These are phyloP conservation scores for Xylaria venustula DNA, from an alignment of 495 filamentous ascomycete genomes.

Conservation along the genomic window DNA sequence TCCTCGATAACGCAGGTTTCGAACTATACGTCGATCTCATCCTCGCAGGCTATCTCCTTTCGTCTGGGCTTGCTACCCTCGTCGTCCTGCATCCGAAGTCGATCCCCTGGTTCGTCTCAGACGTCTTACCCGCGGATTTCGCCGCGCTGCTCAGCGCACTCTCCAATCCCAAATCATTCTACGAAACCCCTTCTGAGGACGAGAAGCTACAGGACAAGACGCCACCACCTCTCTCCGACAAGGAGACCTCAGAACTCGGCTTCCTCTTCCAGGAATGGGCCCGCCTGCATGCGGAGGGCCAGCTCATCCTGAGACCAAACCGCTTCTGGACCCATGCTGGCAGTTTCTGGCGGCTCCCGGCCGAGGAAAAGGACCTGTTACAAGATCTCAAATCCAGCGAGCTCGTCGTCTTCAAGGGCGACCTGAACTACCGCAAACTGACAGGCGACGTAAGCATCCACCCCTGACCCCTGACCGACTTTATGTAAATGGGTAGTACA, in stretches of 20 bases:
- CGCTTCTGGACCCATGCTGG: slow-evolving; percentile 85
- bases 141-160: slow-evolving; percentile 72
- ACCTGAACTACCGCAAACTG: slow-evolving; percentile 92
- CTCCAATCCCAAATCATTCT: slow-evolving; percentile 72
- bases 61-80: slow-evolving; percentile 75
- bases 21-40: slow-evolving; percentile 94
- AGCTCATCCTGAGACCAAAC: slow-evolving; percentile 77
- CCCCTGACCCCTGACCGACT: background rate
- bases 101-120: slow-evolving; percentile 97
- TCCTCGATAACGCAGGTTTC: slow-evolving; percentile 95
- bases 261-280: slow-evolving; percentile 85
- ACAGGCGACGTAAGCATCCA: slow-evolving; percentile 70
- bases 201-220: slow-evolving; percentile 53
- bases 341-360: slow-evolving; percentile 82
- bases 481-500: background rate
- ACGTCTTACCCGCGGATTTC: slow-evolving; percentile 86
- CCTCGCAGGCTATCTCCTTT: slow-evolving; percentile 83
- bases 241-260: slow-evolving; percentile 62
- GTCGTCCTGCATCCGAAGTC: slow-evolving; percentile 91
- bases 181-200: slow-evolving; percentile 67
- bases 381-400: slow-evolving; percentile 81
- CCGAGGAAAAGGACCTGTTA: slow-evolving; percentile 60
- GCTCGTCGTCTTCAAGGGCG: slow-evolving; percentile 95
- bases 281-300: slow-evolving; percentile 72
- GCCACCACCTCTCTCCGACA: slow-evolving; percentile 59